phyloP scores from a whole-genome alignment of 306 rosid genomes.

The Canavalia gladiata region DNA sequence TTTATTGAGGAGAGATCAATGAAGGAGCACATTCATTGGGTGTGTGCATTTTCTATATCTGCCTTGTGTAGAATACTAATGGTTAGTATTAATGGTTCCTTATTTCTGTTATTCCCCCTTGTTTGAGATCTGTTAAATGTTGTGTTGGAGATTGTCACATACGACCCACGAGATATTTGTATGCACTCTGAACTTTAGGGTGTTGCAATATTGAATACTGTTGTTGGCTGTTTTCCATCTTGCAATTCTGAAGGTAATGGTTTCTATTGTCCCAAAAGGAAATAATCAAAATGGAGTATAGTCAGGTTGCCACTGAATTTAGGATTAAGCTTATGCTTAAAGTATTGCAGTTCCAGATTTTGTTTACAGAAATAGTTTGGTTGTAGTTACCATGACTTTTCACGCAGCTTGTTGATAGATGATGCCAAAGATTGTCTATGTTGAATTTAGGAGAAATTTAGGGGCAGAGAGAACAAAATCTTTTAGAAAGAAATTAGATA shows the following conservation, averaged over 20 bases:
- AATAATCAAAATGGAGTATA: background rate
- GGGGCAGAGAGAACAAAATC: too few relatives aligned
- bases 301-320: background rate
- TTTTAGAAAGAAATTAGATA: too few relatives aligned
- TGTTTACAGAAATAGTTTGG: background rate
- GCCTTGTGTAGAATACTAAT: constrained; percentile 15
- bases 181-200: background rate
- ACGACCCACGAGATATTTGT: background rate
- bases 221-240: background rate
- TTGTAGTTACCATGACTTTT: constrained; percentile 19
- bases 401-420: constrained; percentile 2
- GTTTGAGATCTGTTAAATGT: background rate
- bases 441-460: too few relatives aligned
- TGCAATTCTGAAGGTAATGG: constrained; percentile 17
- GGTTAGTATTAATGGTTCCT: background rate
- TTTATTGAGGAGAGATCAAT: background rate
- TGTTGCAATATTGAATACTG: background rate
- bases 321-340: background rate
- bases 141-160: too few relatives aligned
- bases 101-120: background rate
- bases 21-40: background rate
- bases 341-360: constrained; percentile 1
- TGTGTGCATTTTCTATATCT: background rate
- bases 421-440: constrained; percentile 1
- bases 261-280: constrained; percentile 19